These are phyloP conservation scores for Aureobasidium sp. DNA, from an alignment of 2,329 filamentous ascomycete genomes.

Conservation along the genomic window DNA sequence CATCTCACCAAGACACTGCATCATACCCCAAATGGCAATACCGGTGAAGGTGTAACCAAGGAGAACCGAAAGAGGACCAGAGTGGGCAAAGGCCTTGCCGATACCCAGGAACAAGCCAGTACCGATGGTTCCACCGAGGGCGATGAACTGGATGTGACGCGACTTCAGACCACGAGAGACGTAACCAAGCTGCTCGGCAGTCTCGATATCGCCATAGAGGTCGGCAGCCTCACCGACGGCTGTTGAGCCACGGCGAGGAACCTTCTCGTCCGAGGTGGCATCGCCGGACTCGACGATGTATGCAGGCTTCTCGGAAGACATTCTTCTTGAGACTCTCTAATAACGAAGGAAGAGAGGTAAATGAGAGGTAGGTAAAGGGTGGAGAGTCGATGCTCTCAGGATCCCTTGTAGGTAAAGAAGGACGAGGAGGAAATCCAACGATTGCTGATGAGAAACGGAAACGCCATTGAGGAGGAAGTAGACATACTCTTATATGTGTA, in stretches of 20 bases:
- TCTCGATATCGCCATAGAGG: constrained; percentile 42
- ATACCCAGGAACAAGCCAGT: constrained; percentile 15
- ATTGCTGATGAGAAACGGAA: not conserved
- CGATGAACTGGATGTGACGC: constrained; percentile 51
- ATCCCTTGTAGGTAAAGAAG: not conserved
- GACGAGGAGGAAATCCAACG: not conserved
- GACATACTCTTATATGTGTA: constrained; percentile 1
- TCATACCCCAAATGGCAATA: constrained; percentile 29
- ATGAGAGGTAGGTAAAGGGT: not conserved
- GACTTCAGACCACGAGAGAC: constrained; percentile 43
- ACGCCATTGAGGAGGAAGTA: not conserved
- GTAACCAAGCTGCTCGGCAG: constrained; percentile 44
- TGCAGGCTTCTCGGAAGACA: constrained; percentile 11
- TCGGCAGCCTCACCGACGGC: constrained; percentile 39
- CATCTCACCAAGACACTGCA: constrained; percentile 35
- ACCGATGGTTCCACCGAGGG: constrained; percentile 47
- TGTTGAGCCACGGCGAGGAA: constrained; percentile 13
- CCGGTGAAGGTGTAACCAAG: constrained; percentile 12
- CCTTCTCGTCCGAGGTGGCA: constrained; percentile 6
- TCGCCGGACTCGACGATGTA: constrained; percentile 5
- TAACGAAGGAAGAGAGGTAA: not conserved
- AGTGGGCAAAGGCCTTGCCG: constrained; percentile 14
- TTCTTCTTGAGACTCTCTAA: not conserved
- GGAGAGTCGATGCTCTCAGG: not conserved
- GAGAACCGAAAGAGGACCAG: constrained; percentile 10